Base-by-base conservation (phyloP, 1,284 basidiomycete species). In the Cryptococcus sp. region DNA sequence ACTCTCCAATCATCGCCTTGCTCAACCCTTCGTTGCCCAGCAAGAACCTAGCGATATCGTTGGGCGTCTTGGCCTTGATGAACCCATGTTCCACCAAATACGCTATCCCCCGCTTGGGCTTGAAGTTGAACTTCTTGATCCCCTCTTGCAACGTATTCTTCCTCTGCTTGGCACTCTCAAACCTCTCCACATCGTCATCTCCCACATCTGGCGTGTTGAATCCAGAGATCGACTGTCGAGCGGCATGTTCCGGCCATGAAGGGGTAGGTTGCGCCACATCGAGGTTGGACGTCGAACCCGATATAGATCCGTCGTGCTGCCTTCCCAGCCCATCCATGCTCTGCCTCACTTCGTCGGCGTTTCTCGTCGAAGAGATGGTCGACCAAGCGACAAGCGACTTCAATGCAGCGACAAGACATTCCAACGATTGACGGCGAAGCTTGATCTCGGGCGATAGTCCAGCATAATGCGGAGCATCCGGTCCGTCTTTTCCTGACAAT, bases 91-190 rank as follows among this genome's bases (percentile, higher is more conserved):
- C 87, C 35, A 92, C 70, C 46, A 98, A 78, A 68, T 89, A 97
- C 74, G 87, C 80, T 43, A 99, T 81, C 18, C 95, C 95, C 82
- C 84, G 80, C 74, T 95, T 97, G 11, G 95, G 93, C 74, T 97
- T 98, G 76, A 87, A 93, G 74, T 98, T 98, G 76, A 99, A 99
- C 72, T 91, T 91, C 73, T 86, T 91, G 70, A 99, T 88, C 25
- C 94, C 97, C 67, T 98, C 95, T 39, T 95, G 75, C 25, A 98
- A 74, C 1, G 87, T 91, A 31, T 89, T 98, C 77, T 99, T 99
- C 75, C 91, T 87, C 73, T 92, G 87, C 72, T 97, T 98, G 25
- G 92, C 95, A 58, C 81, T 93, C 75, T 98, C 95, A 61, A 99
- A 97, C 66, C 82, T 83, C 32, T 79, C 85, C 0, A 94, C 94